These are phyloP conservation scores for Geotrichum bryndzae DNA, from an alignment of 1,139 yeast genomes.

Conservation along the genomic window DNA sequence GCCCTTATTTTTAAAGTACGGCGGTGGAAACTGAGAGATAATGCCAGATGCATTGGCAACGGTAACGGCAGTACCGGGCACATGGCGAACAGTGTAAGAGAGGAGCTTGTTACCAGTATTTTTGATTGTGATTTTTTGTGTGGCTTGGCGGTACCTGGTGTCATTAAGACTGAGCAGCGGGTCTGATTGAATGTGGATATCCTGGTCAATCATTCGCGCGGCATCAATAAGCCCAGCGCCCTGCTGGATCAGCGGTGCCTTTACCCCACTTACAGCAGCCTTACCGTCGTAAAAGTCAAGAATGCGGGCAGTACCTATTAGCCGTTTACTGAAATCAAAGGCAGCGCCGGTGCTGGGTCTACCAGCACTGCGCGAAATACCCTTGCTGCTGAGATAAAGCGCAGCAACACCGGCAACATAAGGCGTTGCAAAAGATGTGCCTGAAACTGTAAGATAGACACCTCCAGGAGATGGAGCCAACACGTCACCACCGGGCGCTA, in stretches of 20 bases:
- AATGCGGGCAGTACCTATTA: conserved; percentile 17
- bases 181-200: conserved; percentile 24
- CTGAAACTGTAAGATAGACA: conserved; percentile 8
- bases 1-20: background rate
- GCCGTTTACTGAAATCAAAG: conserved; percentile 7
- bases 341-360: conserved; percentile 4
- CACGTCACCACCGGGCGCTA: conserved; percentile 24
- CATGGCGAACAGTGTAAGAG: conserved; percentile 16
- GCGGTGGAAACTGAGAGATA: conserved; percentile 1
- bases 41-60: background rate
- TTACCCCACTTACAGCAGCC: background rate
- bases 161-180: conserved; percentile 22
- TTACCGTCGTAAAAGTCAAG: conserved; percentile 16
- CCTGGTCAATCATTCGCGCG: conserved; percentile 35
- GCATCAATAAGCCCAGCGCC: conserved; percentile 34
- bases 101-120: conserved; percentile 19
- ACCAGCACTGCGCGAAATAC: conserved; percentile 13
- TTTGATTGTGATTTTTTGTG: conserved; percentile 17
- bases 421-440: conserved; percentile 21
- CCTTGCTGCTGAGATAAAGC: conserved; percentile 18
- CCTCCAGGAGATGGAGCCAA: conserved; percentile 1
- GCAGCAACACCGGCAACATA: conserved; percentile 25
- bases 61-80: conserved; percentile 11
- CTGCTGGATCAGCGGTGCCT: conserved; percentile 24
- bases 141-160: conserved; percentile 17